Percentiles rank a stretch among this genome's conserved stretches.
Evolutionary conservation across 2,329 filamentous ascomycete species (phyloP).

Genomic region (Grosmannia serpens): DNA sequence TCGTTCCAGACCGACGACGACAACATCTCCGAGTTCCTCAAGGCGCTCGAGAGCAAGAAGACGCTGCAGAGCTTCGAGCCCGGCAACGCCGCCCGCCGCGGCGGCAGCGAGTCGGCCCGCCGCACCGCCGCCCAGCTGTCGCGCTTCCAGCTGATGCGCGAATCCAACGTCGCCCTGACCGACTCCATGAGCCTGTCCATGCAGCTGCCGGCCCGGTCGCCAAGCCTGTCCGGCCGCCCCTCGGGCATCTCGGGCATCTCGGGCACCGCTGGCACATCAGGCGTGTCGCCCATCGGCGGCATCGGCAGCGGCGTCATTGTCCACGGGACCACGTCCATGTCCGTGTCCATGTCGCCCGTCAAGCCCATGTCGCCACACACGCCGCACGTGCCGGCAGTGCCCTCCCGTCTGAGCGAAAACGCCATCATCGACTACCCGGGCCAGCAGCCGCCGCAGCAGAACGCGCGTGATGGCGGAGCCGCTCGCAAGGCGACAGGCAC

Average conservation of each 20-base stretch:
- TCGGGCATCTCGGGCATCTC: neutral
- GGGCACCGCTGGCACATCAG: neutral
- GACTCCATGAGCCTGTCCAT: conserved; percentile 90
- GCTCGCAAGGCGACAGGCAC: no score
- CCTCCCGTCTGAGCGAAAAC: conserved; percentile 84
- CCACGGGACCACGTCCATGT: no score
- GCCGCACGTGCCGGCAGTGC: conserved; percentile 87
- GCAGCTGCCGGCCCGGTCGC: conserved; percentile 71
- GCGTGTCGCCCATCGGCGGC: conserved; percentile 20
- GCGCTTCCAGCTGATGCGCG: conserved; percentile 79
- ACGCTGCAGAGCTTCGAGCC: conserved; percentile 71
- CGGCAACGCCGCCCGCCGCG: conserved; percentile 43
- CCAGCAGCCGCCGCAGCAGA: neutral
- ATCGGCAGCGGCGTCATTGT: no score
- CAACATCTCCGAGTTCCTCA: conserved; percentile 87
- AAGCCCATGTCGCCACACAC: conserved; percentile 87
- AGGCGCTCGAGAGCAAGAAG: conserved; percentile 76
- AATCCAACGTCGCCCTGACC: conserved; percentile 77
- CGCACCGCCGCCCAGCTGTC: conserved; percentile 69
- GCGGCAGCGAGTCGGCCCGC: conserved; percentile 45
- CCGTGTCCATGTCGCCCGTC: conserved; percentile 66
- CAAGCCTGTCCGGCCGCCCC: conserved; percentile 52
- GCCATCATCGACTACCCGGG: conserved; percentile 60
- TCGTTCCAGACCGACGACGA: conserved; percentile 70
- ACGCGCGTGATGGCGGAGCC: neutral